Conservation (phyloP, 192 early-diverging fungal species). For the Allomyces macrogynus region DNA sequence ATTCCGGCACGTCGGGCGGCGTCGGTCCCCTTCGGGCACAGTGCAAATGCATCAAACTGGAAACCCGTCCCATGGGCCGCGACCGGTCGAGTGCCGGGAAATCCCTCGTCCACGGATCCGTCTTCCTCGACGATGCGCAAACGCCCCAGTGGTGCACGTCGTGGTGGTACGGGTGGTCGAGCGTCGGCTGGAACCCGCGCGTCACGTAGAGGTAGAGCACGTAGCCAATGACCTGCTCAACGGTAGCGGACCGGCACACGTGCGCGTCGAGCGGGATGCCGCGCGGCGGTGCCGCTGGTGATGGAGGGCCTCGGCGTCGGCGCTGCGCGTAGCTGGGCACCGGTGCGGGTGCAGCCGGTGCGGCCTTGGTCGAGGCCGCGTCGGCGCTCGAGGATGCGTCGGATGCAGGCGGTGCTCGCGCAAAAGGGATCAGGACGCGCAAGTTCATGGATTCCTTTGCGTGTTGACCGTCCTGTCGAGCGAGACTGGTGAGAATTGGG, state of each 20-base stretch:
- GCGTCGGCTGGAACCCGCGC: constrained; percentile 32
- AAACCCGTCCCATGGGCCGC: constrained; percentile 64
- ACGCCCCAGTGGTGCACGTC: constrained; percentile 64
- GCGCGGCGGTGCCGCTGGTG: constrained; percentile 3
- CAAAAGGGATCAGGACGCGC: neutral
- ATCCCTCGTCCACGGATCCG: constrained; percentile 87
- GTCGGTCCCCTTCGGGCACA: constrained; percentile 22
- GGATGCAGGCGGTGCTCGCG: neutral
- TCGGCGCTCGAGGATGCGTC: neutral
- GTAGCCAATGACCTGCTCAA: constrained; percentile 89
- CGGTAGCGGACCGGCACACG: constrained; percentile 56
- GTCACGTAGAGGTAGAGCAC: constrained; percentile 72
- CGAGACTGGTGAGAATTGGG: neutral
- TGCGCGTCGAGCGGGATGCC: constrained; percentile 33
- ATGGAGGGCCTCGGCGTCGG: too few relatives aligned
- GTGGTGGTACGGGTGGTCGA: constrained; percentile 31
- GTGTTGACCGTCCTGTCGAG: neutral
- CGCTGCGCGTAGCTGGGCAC: too few relatives aligned
- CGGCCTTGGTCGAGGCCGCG: too few relatives aligned
- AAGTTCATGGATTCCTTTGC: neutral
- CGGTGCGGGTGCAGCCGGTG: too few relatives aligned
- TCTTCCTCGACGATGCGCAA: constrained; percentile 90
- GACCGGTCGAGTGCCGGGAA: constrained; percentile 84
- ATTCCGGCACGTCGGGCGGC: neutral
- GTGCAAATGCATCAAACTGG: constrained; percentile 75